Conservation (phyloP, 371 early-diverging fungal genomes). For the Rhizopus stolonifer region DNA sequence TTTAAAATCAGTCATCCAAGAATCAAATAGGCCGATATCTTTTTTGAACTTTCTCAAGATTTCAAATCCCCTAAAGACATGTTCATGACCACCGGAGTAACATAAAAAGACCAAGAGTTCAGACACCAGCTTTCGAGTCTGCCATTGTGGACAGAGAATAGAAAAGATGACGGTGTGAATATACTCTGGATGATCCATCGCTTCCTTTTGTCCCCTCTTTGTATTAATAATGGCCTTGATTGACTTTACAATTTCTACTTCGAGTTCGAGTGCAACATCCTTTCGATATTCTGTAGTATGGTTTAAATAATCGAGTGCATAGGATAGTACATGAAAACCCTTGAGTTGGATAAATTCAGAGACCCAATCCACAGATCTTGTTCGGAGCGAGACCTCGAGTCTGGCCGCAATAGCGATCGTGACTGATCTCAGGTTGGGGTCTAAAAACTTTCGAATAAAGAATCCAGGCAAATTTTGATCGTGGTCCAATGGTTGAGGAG, state of each 20-base stretch:
- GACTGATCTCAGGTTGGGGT: conserved; percentile 37
- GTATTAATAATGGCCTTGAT: conserved; percentile 71
- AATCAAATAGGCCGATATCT: conserved; percentile 63
- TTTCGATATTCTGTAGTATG: conserved; percentile 38
- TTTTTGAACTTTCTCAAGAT: conserved; percentile 45
- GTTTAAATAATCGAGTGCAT: conserved; percentile 55
- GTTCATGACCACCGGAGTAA: conserved; percentile 70
- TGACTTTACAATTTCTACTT: conserved; percentile 73
- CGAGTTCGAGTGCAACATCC: conserved; percentile 63
- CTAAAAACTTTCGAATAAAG: conserved; percentile 45
- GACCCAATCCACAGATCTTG: conserved; percentile 47
- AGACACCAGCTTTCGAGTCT: conserved; percentile 70
- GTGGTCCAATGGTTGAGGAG: conserved; percentile 5
- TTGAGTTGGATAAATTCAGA: conserved; percentile 63
- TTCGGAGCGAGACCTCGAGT: conserved; percentile 48
- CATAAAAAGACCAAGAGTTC: conserved; percentile 79
- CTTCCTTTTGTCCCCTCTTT: conserved; percentile 68
- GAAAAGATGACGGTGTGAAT: conserved; percentile 72
- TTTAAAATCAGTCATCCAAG: conserved; percentile 74
- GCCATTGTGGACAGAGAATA: conserved; percentile 67
- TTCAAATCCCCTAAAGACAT: conserved; percentile 60
- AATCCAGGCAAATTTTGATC: conserved; percentile 41
- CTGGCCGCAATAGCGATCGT: conserved; percentile 35
- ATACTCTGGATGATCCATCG: conserved; percentile 60
- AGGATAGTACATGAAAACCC: conserved; percentile 63